Evolutionary conservation across 345 rosid genomes (phyloP).

Genomic region (Populus deltoides): DNA sequence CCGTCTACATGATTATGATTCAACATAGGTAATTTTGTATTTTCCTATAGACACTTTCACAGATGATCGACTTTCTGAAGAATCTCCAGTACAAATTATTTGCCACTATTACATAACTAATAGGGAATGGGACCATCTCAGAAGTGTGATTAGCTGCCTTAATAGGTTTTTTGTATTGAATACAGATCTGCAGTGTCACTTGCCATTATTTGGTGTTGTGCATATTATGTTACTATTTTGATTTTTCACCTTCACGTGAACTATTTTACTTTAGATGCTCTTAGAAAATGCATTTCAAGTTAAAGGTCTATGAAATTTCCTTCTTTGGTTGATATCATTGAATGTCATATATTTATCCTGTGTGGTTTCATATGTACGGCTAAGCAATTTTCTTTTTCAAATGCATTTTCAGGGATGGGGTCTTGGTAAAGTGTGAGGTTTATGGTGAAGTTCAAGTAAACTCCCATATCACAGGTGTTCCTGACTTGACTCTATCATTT

Average conservation of each 20-base stretch:
- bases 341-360: neutral
- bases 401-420: constrained; percentile 52
- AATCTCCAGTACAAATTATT: neutral
- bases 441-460: constrained; percentile 87
- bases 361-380: constrained; percentile 4
- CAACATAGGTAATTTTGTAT: neutral
- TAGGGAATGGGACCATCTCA: neutral
- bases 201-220: neutral
- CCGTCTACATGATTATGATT: neutral
- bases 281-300: neutral
- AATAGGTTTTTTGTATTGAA: neutral
- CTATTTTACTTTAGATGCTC: neutral
- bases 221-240: neutral
- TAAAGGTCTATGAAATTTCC: neutral
- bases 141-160: neutral
- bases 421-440: constrained; percentile 62
- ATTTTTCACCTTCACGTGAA: neutral
- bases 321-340: neutral
- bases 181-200: neutral
- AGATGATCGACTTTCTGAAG: neutral
- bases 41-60: neutral
- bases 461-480: constrained; percentile 87
- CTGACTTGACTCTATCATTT: constrained; percentile 87
- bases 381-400: constrained; percentile 10
- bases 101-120: neutral